A percentile compares a stretch with the other conserved stretches of the same genome.
Evolutionary conservation across 257 asterid genomes (phyloP).

Genomic region (Coffea canephora): DNA sequence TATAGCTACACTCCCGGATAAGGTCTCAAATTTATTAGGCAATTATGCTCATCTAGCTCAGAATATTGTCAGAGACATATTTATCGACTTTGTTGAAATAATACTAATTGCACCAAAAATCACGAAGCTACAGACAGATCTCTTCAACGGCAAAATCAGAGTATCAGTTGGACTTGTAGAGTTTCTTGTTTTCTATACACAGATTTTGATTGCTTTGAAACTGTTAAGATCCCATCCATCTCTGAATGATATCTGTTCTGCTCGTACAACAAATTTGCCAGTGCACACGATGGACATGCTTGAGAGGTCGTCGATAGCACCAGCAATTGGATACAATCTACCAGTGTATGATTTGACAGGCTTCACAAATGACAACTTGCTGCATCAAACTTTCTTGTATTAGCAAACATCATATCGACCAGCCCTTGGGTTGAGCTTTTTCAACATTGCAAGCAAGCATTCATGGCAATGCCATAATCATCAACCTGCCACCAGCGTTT

Average conservation of each 20-base stretch:
- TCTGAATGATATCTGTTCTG: background rate
- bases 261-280: background rate
- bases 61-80: background rate
- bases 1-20: background rate
- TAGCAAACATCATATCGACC: background rate
- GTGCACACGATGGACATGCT: background rate
- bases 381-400: constrained; percentile 5
- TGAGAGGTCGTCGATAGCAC: background rate
- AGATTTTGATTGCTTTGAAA: background rate
- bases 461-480: constrained; percentile 3
- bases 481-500: background rate
- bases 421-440: background rate
- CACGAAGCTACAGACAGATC: background rate
- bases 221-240: background rate
- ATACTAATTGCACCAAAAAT: background rate
- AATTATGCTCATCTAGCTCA: background rate
- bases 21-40: background rate
- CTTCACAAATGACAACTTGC: constrained; percentile 6
- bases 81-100: background rate
- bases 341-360: background rate
- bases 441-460: constrained; percentile 24
- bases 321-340: constrained; percentile 1
- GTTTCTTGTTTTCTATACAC: constrained; percentile 3
- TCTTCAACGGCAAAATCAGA: constrained; percentile 7
- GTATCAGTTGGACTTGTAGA: background rate